These are phyloP conservation scores for Zygoascus biomembranicola DNA, from an alignment of 805 yeast genomes.

Conservation along the genomic window DNA sequence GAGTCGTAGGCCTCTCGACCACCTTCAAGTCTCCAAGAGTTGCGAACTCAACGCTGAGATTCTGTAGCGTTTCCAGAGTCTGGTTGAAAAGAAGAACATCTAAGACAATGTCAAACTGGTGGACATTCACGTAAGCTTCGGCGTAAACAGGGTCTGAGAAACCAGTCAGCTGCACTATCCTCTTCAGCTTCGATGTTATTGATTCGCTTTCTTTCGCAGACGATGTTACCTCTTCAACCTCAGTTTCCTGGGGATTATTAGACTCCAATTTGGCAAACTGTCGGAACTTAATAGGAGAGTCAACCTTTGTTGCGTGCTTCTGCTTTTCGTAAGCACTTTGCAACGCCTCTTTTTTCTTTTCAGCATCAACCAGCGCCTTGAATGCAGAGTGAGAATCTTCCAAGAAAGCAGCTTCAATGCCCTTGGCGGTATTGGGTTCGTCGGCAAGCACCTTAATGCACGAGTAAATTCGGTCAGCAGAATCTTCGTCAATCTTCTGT, in stretches of 20 bases:
- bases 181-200: constrained; percentile 69
- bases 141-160: constrained; percentile 97
- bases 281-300: constrained; percentile 70
- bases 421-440: constrained; percentile 35
- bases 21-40: constrained; percentile 94
- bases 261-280: constrained; percentile 50
- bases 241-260: constrained; percentile 34
- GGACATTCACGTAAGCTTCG: constrained; percentile 93
- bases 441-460: constrained; percentile 67
- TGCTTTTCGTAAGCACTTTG: constrained; percentile 49
- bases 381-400: constrained; percentile 85
- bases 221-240: constrained; percentile 42
- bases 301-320: constrained; percentile 65
- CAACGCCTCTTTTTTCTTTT: constrained; percentile 50
- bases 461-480: constrained; percentile 87
- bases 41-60: constrained; percentile 89
- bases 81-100: constrained; percentile 94
- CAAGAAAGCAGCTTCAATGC: constrained; percentile 59
- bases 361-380: constrained; percentile 55
- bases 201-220: constrained; percentile 39
- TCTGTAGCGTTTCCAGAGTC: constrained; percentile 77
- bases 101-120: constrained; percentile 90
- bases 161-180: constrained; percentile 92
- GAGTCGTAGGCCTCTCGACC: constrained; percentile 81
- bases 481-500: constrained; percentile 87